phyloP scores from a whole-genome alignment of 495 filamentous ascomycete genomes.

The Hypomontagnella submonticulosa region DNA sequence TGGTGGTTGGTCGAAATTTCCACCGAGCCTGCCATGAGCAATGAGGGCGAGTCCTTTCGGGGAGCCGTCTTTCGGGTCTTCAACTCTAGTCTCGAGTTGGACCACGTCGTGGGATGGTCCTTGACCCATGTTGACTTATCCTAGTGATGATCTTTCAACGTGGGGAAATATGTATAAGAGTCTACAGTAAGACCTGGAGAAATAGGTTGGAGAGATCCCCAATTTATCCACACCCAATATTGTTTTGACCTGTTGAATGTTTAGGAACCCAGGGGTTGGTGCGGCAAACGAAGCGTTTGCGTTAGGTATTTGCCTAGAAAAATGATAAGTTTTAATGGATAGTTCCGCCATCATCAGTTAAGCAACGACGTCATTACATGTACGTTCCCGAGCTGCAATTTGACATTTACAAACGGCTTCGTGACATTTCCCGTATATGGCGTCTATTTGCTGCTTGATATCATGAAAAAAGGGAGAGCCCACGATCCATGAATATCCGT shows the following conservation, averaged over 20 bases:
- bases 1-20: constrained; percentile 37
- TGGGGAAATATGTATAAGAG: too few species aligned
- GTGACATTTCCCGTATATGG: neutral
- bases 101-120: constrained; percentile 28
- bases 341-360: neutral
- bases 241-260: neutral
- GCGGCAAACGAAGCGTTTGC: neutral
- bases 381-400: too few species aligned
- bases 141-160: neutral
- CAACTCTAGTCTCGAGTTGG: constrained; percentile 43
- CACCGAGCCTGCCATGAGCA: constrained; percentile 35
- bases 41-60: constrained; percentile 40
- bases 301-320: neutral
- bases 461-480: too few species aligned
- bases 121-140: constrained; percentile 29
- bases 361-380: too few species aligned
- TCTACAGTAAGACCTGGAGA: neutral
- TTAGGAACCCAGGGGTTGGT: neutral
- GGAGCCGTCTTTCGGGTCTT: constrained; percentile 20
- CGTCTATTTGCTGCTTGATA: too few species aligned
- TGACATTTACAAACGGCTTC: neutral
- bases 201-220: neutral
- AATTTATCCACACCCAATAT: neutral
- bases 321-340: neutral
- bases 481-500: too few species aligned